These are phyloP conservation scores for Infundibulicybe gibba DNA, from an alignment of 768 basidiomycete species.

Conservation along the genomic window DNA sequence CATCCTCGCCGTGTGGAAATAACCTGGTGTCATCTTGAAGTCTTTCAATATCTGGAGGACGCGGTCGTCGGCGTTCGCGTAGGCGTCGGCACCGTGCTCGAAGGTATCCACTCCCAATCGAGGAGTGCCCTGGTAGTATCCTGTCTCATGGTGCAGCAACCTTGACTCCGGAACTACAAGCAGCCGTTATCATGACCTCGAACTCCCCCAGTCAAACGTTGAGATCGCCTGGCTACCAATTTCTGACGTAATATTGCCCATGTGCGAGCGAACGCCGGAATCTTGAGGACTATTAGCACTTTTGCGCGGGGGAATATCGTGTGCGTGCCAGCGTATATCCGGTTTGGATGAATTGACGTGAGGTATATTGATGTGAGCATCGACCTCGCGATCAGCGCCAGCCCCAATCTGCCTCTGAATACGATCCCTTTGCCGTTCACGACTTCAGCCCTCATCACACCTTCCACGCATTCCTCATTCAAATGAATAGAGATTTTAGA, in stretches of 20 bases:
- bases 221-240: conserved; percentile 27
- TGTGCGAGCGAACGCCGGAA: conserved; percentile 47
- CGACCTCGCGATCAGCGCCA: conserved; percentile 63
- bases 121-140: conserved; percentile 27
- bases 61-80: no score
- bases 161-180: conserved; percentile 49
- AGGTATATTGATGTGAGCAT: neutral
- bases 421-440: conserved; percentile 56
- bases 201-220: conserved; percentile 47
- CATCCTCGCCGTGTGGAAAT: conserved; percentile 63
- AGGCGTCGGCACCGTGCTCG: conserved; percentile 60
- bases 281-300: conserved; percentile 27
- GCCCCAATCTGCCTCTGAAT: conserved; percentile 57
- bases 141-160: conserved; percentile 44
- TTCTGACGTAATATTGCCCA: conserved; percentile 34
- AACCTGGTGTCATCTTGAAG: conserved; percentile 60
- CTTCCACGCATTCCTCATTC: conserved; percentile 50
- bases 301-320: conserved; percentile 11
- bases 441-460: conserved; percentile 52
- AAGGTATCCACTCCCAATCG: conserved; percentile 46
- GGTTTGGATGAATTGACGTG: neutral
- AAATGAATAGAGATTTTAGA: conserved; percentile 45
- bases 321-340: conserved; percentile 60
- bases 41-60: no score
- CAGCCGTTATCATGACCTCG: conserved; percentile 42